Conservation (phyloP, 305 asterid species). For the Fraxinus greggii region DNA sequence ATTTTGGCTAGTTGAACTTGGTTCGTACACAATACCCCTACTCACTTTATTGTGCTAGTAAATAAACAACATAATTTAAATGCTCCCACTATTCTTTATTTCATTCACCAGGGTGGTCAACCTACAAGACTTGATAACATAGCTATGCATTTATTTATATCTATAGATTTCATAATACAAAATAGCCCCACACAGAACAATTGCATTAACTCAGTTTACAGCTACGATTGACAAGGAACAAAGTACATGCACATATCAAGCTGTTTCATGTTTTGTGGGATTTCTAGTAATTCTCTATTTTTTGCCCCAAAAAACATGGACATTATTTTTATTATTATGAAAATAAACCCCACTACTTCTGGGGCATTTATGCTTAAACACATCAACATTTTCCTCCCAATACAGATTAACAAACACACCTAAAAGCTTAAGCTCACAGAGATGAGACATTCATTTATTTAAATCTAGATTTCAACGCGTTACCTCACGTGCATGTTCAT, state of each 20-base stretch:
- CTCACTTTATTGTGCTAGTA: neutral
- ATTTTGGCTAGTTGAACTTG: neutral
- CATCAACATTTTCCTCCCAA: neutral
- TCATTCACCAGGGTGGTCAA: neutral
- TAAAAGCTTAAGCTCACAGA: neutral
- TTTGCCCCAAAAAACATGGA: neutral
- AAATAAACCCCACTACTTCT: neutral
- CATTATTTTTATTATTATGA: neutral
- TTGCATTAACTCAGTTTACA: neutral
- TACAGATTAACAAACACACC: neutral
- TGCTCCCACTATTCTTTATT: neutral
- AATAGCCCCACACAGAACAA: neutral
- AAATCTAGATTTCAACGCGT: neutral
- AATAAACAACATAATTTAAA: neutral
- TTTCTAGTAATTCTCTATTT: neutral
- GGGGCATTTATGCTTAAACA: neutral
- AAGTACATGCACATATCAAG: neutral
- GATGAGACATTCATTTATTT: neutral
- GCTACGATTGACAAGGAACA: neutral
- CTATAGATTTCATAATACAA: neutral
- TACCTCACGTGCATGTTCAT: neutral
- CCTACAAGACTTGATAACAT: neutral
- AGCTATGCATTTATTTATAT: neutral
- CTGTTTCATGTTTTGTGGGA: neutral
- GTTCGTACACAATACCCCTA: neutral